A percentile compares a stretch with the other conserved stretches of the same genome.
Evolutionary conservation across 2,329 filamentous ascomycete genomes (phyloP).

Genomic region (Hymenoscyphus linearis): DNA sequence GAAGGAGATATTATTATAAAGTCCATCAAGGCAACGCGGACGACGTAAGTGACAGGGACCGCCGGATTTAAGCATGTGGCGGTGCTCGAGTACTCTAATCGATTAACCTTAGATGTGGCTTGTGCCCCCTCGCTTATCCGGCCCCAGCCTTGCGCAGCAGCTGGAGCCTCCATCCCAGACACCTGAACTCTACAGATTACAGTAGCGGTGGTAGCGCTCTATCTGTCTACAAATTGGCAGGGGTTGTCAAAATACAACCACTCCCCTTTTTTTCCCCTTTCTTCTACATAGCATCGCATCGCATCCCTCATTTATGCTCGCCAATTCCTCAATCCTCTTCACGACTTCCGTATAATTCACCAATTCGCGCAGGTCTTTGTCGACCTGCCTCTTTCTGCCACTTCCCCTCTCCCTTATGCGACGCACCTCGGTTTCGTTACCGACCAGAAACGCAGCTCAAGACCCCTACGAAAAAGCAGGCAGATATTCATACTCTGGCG

Average conservation of each 20-base stretch:
- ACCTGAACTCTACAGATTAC: too few species aligned
- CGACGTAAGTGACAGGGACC: not conserved
- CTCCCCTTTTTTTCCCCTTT: slow-evolving; percentile 6
- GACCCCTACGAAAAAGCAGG: slow-evolving; percentile 62
- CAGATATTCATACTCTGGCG: slow-evolving; percentile 48
- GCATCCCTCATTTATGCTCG: slow-evolving; percentile 4
- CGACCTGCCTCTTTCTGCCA: slow-evolving; percentile 9
- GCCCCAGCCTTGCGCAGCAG: not conserved
- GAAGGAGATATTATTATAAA: not conserved
- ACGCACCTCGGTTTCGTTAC: slow-evolving; percentile 60
- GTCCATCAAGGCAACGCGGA: not conserved
- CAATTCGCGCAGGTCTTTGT: slow-evolving; percentile 7
- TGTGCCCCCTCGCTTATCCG: not conserved
- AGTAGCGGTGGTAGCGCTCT: too few species aligned
- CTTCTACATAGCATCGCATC: slow-evolving; percentile 7
- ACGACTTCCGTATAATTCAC: slow-evolving; percentile 5
- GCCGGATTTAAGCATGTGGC: not conserved
- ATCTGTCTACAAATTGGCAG: not conserved
- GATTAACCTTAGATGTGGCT: not conserved
- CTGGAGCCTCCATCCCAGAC: too few species aligned
- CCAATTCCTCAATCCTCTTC: slow-evolving; percentile 1
- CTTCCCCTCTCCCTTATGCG: slow-evolving; percentile 44
- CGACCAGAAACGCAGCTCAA: slow-evolving; percentile 53
- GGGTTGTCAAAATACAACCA: not conserved
- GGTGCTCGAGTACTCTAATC: too few species aligned